Percentiles rank a stretch among this genome's conserved stretches.
These are phyloP conservation scores for Prillingera fragicola DNA, from an alignment of 1,284 basidiomycete species.

Conservation along the genomic window DNA sequence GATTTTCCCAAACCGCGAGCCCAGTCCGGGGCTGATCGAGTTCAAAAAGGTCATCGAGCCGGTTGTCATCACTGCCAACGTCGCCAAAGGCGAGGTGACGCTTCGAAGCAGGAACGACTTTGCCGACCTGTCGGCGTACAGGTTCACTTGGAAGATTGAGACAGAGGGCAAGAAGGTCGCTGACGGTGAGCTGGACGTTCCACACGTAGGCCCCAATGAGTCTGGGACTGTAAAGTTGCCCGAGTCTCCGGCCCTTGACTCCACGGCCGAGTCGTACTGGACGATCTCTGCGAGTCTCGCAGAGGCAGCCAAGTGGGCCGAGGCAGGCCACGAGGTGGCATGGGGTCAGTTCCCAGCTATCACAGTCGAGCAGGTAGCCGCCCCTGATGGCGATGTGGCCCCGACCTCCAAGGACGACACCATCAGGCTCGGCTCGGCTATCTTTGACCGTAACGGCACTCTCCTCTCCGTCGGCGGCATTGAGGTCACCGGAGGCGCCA, in stretches of 20 bases:
- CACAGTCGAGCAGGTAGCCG: no score
- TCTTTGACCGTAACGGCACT: conserved; percentile 10
- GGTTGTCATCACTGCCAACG: conserved; percentile 5
- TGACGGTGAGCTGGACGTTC: conserved; percentile 10
- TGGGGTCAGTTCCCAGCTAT: conserved; percentile 15
- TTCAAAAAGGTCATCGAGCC: conserved; percentile 12
- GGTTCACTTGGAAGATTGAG: conserved; percentile 20
- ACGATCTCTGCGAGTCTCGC: conserved; percentile 8
- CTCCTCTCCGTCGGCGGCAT: conserved; percentile 8
- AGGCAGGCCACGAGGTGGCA: conserved; percentile 19
- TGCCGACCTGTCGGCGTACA: conserved; percentile 8
- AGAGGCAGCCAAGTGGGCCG: conserved; percentile 10
- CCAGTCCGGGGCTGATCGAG: conserved; percentile 12
- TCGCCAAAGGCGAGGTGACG: background rate
- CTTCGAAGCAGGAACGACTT: conserved; percentile 19
- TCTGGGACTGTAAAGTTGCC: conserved; percentile 1
- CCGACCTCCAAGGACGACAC: background rate
- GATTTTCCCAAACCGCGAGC: conserved; percentile 14
- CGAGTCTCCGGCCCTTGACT: background rate
- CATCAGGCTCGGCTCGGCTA: conserved; percentile 12
- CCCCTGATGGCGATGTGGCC: background rate
- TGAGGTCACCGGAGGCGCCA: background rate
- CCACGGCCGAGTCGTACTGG: background rate
- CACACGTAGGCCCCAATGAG: conserved; percentile 1
- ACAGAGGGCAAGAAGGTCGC: conserved; percentile 1